phyloP scores from a whole-genome alignment of 176 grass and related monocot genomes.

The Saccharum officinarum region DNA sequence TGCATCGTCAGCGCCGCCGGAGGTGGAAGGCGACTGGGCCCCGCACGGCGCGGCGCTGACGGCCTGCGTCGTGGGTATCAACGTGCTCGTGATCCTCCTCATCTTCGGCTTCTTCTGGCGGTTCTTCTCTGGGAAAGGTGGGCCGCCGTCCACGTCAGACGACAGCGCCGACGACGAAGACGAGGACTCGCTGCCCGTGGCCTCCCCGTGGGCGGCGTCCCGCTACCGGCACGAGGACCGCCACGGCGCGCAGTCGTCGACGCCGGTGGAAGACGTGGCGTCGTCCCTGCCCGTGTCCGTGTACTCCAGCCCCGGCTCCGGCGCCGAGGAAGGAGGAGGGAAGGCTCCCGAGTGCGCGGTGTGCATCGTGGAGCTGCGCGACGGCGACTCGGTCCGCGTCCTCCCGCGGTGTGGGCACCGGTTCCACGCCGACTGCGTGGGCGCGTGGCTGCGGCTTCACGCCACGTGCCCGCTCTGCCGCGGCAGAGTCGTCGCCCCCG shows the following conservation, averaged over 20 bases:
- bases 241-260: too few species aligned
- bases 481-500: constrained; percentile 23
- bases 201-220: constrained; percentile 22
- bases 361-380: constrained; percentile 57
- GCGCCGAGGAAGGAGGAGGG: neutral
- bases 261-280: neutral
- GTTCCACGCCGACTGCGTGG: constrained; percentile 65
- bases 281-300: constrained; percentile 42
- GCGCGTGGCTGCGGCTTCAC: constrained; percentile 47
- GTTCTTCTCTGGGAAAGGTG: constrained; percentile 50
- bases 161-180: neutral
- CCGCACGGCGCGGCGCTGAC: constrained; percentile 32
- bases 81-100: constrained; percentile 54
- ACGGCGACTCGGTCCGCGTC: constrained; percentile 42
- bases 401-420: constrained; percentile 55
- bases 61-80: constrained; percentile 46
- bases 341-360: constrained; percentile 54
- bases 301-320: constrained; percentile 6
- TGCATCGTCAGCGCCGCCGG: constrained; percentile 7
- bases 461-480: constrained; percentile 71
- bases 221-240: neutral
- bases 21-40: constrained; percentile 27
- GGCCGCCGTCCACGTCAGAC: neutral
- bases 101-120: constrained; percentile 61
- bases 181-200: constrained; percentile 13